Base-by-base conservation (phyloP, 225 moss, liverwort and hornwort species). In the Marchantia polymorpha region DNA sequence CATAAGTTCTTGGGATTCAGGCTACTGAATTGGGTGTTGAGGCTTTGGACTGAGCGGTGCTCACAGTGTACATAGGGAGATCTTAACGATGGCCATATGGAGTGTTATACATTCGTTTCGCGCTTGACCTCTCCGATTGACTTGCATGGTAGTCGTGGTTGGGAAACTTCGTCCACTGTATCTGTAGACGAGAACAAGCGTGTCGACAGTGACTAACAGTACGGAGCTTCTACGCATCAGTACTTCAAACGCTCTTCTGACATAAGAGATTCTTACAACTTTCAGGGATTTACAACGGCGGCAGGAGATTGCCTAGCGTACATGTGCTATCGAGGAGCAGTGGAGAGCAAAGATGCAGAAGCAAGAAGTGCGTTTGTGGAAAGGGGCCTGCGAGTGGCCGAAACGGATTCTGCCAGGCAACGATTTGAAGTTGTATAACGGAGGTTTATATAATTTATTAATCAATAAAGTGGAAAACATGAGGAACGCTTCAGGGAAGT, bases 271-370 rank as follows among this genome's bases (percentile, higher is more conserved):
- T 9, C 22, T 6, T 25, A 50, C n/a, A 26, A 51, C 51, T 52
- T 80, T 65, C 93, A 94, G 94, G 94, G 95, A 66, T 95, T 95
- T 65, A 89, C 90, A 67, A 8, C 89, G 58, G 90, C 87, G 31
- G 90, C 95, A 16, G 95, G 95, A 77, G 95, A 95, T 77, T 95
- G 93, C 63, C 82, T 95, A 61, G 95, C 92, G 0, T 95, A 91
- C 74, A 90, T 88, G 82, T 85, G 86, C 78, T 85, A 91, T 79
- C 87, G 93, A 86, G 90, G 89, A 55, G 92, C 89, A 52, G 83
- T 79, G 59, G 95, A 95, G 81, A 81, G 76, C 58, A 81, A 61
- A 68, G 89, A 90, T 64, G 59, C 15, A 4, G 91, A 91, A 72
- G 83, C 86, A 75, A 88, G 80, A 83, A 68, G 68, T 78, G 51